Evolutionary conservation across 768 basidiomycete genomes (phyloP).

Genomic region (Mycena galericulata): DNA sequence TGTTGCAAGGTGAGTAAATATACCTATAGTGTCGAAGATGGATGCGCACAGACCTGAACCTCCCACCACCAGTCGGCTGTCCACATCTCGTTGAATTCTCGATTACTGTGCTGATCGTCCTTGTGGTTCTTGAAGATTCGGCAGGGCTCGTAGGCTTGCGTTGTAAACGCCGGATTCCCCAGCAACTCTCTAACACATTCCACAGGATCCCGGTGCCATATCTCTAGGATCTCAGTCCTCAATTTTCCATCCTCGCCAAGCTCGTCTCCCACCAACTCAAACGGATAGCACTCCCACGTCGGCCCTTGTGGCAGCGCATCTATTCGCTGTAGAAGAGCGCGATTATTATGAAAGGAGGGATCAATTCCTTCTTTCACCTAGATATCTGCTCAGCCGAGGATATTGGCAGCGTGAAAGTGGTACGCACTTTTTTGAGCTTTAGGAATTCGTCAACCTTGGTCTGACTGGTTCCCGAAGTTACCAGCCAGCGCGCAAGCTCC

Average conservation of each 20-base stretch:
- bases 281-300: constrained; percentile 37
- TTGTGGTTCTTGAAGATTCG: neutral
- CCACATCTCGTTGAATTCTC: no score
- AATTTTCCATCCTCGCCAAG: constrained; percentile 12
- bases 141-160: constrained; percentile 23
- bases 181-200: constrained; percentile 41
- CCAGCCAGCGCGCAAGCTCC: constrained; percentile 47
- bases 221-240: constrained; percentile 32
- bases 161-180: constrained; percentile 41
- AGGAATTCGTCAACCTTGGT: constrained; percentile 45
- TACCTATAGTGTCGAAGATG: no score
- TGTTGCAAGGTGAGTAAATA: no score
- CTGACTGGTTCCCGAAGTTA: constrained; percentile 39
- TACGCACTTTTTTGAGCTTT: constrained; percentile 32
- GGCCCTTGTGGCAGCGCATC: constrained; percentile 36
- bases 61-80: no score
- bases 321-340: constrained; percentile 34
- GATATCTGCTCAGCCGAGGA: no score
- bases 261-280: constrained; percentile 34
- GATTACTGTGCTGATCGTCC: neutral
- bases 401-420: neutral
- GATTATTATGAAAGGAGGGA: constrained; percentile 7
- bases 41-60: no score
- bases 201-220: constrained; percentile 41
- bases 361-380: neutral